Evolutionary conservation across 371 early-diverging fungal species (phyloP).

Genomic region (Mortierella sp.): DNA sequence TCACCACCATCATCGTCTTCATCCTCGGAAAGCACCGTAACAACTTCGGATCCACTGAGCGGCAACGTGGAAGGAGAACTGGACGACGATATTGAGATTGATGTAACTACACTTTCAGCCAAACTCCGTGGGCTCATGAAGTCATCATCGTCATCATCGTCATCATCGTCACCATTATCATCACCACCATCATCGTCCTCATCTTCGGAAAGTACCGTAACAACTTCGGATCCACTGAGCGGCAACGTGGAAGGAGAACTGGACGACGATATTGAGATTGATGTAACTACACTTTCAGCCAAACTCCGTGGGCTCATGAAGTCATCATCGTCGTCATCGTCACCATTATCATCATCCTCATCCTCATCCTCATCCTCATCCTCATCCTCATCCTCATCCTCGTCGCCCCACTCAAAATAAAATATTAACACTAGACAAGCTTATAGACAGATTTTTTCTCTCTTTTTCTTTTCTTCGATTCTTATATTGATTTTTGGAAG

Average conservation of each 20-base stretch:
- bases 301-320: constrained; percentile 34
- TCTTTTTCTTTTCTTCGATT: no score
- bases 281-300: constrained; percentile 44
- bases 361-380: no score
- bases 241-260: constrained; percentile 15
- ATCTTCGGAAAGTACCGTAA: neutral
- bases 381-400: no score
- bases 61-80: constrained; percentile 15
- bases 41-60: neutral
- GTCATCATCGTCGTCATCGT: constrained; percentile 3
- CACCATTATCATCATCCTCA: neutral
- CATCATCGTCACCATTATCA: neutral
- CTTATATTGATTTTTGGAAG: no score
- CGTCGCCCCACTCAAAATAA: constrained; percentile 2
- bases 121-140: constrained; percentile 34
- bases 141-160: constrained; percentile 3
- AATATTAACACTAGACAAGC: neutral
- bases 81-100: constrained; percentile 52
- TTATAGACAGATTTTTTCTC: no score
- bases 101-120: constrained; percentile 44
- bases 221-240: neutral
- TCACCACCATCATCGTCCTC: neutral
- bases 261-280: constrained; percentile 52
- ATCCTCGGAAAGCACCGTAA: neutral
- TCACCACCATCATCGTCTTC: neutral